phyloP scores from a whole-genome alignment of 805 yeast species.

The Hanseniaspora occidentalis region DNA sequence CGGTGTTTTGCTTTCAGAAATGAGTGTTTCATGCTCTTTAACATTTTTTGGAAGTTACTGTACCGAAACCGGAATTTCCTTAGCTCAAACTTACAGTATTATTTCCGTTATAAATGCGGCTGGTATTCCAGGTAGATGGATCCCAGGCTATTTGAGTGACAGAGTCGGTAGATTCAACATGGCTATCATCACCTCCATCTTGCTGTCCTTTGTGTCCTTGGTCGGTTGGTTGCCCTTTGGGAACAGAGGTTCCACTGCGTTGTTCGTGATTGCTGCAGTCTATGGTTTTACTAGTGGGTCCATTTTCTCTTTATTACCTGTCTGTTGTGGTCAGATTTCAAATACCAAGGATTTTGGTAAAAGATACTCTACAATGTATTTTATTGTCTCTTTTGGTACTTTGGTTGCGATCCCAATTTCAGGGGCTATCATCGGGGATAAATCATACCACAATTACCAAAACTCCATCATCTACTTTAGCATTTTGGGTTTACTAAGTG shows the following conservation, averaged over 20 bases:
- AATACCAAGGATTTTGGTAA: conserved; percentile 36
- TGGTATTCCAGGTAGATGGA: conserved; percentile 26
- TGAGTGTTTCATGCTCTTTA: conserved; percentile 30
- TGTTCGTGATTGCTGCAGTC: conserved; percentile 30
- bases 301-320: conserved; percentile 38
- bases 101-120: conserved; percentile 29
- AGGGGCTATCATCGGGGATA: conserved; percentile 29
- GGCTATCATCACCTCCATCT: conserved; percentile 23
- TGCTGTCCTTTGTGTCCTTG: conserved; percentile 22
- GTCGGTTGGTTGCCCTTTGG: conserved; percentile 27
- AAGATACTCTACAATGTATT: conserved; percentile 39
- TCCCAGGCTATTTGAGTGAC: conserved; percentile 28
- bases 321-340: conserved; percentile 39
- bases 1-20: conserved; percentile 36
- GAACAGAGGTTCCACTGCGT: conserved; percentile 15
- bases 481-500: conserved; percentile 27
- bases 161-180: conserved; percentile 36
- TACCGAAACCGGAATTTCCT: conserved; percentile 30
- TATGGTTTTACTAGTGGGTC: conserved; percentile 41
- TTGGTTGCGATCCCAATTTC: conserved; percentile 33
- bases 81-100: conserved; percentile 20
- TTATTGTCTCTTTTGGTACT: conserved; percentile 36
- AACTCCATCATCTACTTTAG: conserved; percentile 28
- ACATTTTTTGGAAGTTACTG: conserved; percentile 43
- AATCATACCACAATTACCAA: conserved; percentile 24